phyloP scores from a whole-genome alignment of 2,329 filamentous ascomycete species.

The Diplodia mutila region DNA sequence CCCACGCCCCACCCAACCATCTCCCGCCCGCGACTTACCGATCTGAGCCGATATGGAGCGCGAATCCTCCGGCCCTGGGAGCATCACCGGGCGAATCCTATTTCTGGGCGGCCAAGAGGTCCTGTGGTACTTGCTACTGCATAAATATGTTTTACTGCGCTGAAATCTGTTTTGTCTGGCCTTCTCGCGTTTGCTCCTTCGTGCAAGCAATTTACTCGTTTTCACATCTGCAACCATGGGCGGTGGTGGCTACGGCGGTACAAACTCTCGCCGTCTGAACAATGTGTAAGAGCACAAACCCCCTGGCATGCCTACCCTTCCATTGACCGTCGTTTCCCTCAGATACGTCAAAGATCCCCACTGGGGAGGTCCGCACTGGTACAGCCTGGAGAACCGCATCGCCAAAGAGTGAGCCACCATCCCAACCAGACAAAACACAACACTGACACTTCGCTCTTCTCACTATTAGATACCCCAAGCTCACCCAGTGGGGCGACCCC shows the following conservation, averaged over 20 bases:
- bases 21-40: neutral
- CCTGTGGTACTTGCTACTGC: neutral
- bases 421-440: neutral
- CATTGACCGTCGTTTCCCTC: neutral
- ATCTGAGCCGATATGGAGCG: neutral
- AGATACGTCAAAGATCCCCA: conserved; percentile 13
- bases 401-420: neutral
- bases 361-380: conserved; percentile 11
- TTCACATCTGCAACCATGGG: neutral
- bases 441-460: neutral
- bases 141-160: neutral
- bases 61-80: neutral
- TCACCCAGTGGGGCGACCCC: conserved; percentile 10
- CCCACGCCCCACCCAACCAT: neutral
- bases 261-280: neutral
- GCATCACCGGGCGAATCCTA: neutral
- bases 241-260: neutral
- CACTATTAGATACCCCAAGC: neutral
- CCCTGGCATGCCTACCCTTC: accelerated
- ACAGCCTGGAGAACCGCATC: conserved; percentile 12
- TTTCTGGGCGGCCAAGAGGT: neutral
- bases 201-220: neutral
- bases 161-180: neutral
- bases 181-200: neutral
- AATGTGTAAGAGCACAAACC: neutral